Conservation (phyloP, 257 asterid species). For the Cynanchum wilfordii region DNA sequence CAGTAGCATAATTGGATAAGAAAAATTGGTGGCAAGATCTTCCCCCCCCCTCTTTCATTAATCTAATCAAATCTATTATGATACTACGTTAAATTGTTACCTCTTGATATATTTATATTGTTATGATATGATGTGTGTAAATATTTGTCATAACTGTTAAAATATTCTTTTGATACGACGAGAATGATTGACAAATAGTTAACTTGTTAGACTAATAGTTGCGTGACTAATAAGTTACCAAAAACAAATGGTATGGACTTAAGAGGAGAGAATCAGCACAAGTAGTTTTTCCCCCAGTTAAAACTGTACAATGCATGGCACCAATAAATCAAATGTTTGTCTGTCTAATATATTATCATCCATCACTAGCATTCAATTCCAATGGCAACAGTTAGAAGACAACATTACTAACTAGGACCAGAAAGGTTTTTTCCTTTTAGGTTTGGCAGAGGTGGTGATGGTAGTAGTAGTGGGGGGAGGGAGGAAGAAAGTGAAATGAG, state of each 20-base stretch:
- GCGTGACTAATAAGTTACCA: too few relatives aligned
- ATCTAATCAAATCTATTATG: too few relatives aligned
- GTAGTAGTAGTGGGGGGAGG: too few relatives aligned
- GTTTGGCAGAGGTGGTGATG: background rate
- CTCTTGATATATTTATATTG: too few relatives aligned
- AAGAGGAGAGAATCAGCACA: background rate
- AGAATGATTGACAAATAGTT: too few relatives aligned
- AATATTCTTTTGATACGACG: too few relatives aligned
- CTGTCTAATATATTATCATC: background rate
- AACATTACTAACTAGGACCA: slow-evolving; percentile 5
- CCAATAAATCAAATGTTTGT: slow-evolving; percentile 1
- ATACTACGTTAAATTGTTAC: too few relatives aligned
- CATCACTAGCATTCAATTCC: slow-evolving; percentile 4
- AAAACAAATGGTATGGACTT: background rate
- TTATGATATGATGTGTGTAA: too few relatives aligned
- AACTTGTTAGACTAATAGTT: too few relatives aligned
- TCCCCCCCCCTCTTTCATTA: background rate
- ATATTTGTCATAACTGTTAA: too few relatives aligned
- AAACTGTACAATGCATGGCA: background rate
- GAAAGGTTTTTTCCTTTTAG: background rate
- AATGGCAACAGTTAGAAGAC: slow-evolving; percentile 5
- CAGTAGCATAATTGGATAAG: slow-evolving; percentile 23
- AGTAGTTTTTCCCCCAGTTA: background rate
- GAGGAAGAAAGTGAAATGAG: background rate
- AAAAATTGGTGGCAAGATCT: background rate